These are phyloP conservation scores for Spergularia bocconei DNA, from an alignment of 148 eudicot genomes.

Conservation along the genomic window DNA sequence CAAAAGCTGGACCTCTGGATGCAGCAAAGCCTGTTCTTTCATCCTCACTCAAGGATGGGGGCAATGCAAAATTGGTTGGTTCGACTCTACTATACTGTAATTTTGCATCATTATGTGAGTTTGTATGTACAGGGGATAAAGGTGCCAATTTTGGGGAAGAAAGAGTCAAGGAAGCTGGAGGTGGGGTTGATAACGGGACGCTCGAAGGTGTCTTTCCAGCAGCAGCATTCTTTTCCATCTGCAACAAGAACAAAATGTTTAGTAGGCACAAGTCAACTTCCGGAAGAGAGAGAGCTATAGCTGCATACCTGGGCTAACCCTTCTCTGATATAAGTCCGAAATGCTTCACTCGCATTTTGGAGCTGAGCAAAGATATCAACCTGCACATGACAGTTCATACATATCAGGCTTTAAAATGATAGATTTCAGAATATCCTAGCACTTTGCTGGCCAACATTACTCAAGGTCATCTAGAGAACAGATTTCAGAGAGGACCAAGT, in stretches of 20 bases:
- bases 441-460: not conserved
- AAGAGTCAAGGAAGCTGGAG: conserved; percentile 68
- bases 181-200: conserved; percentile 90
- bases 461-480: not conserved
- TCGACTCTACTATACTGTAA: conserved; percentile 48
- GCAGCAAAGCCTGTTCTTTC: conserved; percentile 38
- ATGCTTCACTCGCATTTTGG: conserved; percentile 98
- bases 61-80: conserved; percentile 71
- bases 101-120: conserved; percentile 53
- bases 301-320: conserved; percentile 83
- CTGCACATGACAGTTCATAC: conserved; percentile 30
- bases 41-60: conserved; percentile 69
- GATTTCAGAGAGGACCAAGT: not conserved
- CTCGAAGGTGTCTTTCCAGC: conserved; percentile 96
- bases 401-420: too few species aligned
- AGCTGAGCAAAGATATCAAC: conserved; percentile 97
- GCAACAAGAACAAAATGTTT: conserved; percentile 16
- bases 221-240: conserved; percentile 99
- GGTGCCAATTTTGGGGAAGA: conserved; percentile 76
- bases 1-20: conserved; percentile 38
- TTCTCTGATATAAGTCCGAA: conserved; percentile 93
- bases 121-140: conserved; percentile 75
- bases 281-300: not conserved
- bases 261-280: not conserved
- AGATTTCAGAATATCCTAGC: not conserved